Evolutionary conservation across 495 filamentous ascomycete genomes (phyloP).

Genomic region (Hypoxylon subgilvum): DNA sequence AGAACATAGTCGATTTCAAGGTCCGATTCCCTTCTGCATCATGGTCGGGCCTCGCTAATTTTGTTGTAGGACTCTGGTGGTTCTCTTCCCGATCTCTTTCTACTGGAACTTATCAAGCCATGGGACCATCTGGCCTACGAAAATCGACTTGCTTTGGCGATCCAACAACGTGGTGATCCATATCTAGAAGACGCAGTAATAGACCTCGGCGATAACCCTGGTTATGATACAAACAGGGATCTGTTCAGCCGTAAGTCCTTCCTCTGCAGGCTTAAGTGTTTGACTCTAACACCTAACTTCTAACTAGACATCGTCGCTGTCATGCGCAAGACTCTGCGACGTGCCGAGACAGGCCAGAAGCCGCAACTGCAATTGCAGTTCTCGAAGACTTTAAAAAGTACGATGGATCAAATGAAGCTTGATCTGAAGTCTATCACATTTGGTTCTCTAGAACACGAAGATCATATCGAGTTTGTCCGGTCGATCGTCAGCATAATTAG

Average conservation of each 20-base stretch:
- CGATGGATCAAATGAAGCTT: constrained; percentile 58
- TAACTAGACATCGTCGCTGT: constrained; percentile 41
- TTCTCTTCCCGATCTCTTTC: constrained; percentile 45
- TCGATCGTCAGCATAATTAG: constrained; percentile 52
- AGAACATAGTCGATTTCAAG: constrained; percentile 47
- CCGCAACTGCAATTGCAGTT: constrained; percentile 43
- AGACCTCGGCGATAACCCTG: constrained; percentile 36
- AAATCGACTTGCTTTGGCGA: constrained; percentile 48
- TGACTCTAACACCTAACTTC: constrained; percentile 13
- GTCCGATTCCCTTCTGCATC: constrained; percentile 5
- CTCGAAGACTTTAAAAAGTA: constrained; percentile 43
- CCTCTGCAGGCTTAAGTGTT: not conserved
- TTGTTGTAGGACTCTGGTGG: constrained; percentile 40
- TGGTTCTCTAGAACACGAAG: constrained; percentile 41
- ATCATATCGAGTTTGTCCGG: constrained; percentile 54
- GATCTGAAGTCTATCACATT: constrained; percentile 46
- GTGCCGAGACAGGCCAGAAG: constrained; percentile 24
- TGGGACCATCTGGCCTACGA: constrained; percentile 46
- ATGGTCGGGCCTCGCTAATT: constrained; percentile 10
- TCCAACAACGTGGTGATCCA: constrained; percentile 42
- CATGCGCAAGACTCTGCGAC: constrained; percentile 52
- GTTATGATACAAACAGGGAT: constrained; percentile 50
- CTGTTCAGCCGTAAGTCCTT: constrained; percentile 44
- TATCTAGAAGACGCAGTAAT: constrained; percentile 45
- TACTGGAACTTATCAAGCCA: constrained; percentile 50